A percentile compares a stretch with the other conserved stretches of the same genome.
Evolutionary conservation across 208 protist genomes (phyloP).

Genomic region (Acanthamoeba sp.): DNA sequence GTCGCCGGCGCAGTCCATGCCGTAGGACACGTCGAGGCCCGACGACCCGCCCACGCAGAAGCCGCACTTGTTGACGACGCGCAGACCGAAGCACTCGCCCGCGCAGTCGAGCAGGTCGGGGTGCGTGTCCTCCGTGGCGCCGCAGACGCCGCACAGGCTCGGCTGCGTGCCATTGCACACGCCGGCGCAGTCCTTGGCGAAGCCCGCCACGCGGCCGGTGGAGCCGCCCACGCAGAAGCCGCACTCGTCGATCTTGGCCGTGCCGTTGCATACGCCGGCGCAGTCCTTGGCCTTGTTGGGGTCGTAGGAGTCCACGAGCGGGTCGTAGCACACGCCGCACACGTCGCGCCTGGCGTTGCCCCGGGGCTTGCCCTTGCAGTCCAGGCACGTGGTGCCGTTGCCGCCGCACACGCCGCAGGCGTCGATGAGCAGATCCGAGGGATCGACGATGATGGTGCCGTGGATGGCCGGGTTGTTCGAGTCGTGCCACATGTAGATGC

Average conservation of each 20-base stretch:
- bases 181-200: conserved; percentile 52
- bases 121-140: conserved; percentile 2
- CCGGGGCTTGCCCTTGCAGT: conserved; percentile 13
- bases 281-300: conserved; percentile 22
- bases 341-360: not conserved
- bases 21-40: not conserved
- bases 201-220: not conserved
- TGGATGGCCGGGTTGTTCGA: conserved; percentile 30
- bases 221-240: conserved; percentile 44
- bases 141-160: not conserved
- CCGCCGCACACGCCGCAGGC: conserved; percentile 60
- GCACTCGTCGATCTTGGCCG: not conserved
- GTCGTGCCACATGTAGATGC: conserved; percentile 69
- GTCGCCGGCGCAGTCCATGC: not conserved
- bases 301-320: conserved; percentile 22
- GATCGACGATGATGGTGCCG: conserved; percentile 20
- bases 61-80: not conserved
- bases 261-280: conserved; percentile 56
- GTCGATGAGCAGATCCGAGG: conserved; percentile 18
- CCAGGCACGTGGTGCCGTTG: conserved; percentile 43
- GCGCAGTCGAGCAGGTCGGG: conserved; percentile 31
- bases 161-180: conserved; percentile 56
- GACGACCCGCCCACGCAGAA: not conserved
- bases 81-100: not conserved
- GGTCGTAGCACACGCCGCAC: conserved; percentile 68